These are phyloP conservation scores for Colletotrichum filicis DNA, from an alignment of 2,329 filamentous ascomycete genomes.

Conservation along the genomic window DNA sequence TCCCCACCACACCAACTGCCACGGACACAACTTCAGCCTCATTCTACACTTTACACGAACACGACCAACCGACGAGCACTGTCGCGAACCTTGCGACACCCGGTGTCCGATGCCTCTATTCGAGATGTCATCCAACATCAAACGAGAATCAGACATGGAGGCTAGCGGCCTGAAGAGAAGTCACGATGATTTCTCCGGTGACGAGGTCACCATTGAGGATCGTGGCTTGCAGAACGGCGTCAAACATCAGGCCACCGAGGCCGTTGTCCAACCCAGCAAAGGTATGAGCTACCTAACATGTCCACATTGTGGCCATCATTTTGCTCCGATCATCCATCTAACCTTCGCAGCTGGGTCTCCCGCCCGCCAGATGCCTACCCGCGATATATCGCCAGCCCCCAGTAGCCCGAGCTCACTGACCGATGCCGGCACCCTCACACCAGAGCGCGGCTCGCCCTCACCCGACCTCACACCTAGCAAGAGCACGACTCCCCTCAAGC, in stretches of 20 bases:
- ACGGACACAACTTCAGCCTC: neutral
- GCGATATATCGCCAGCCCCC: conserved; percentile 27
- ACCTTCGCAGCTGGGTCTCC: conserved; percentile 3
- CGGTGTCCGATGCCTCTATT: conserved; percentile 56
- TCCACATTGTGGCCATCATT: neutral
- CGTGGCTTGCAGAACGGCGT: conserved; percentile 25
- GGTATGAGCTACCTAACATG: conserved; percentile 4
- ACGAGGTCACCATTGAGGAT: conserved; percentile 40
- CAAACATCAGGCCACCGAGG: conserved; percentile 29
- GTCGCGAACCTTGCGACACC: conserved; percentile 20
- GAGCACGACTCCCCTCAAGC: neutral
- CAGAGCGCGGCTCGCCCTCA: conserved; percentile 49
- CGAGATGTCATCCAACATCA: conserved; percentile 59
- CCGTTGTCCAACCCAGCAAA: conserved; percentile 16
- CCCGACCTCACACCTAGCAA: conserved; percentile 38
- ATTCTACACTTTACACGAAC: neutral
- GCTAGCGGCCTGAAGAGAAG: conserved; percentile 55
- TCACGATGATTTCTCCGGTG: conserved; percentile 56
- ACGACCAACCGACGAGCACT: neutral
- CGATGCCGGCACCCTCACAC: conserved; percentile 55
- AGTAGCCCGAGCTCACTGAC: conserved; percentile 44
- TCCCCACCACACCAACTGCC: neutral
- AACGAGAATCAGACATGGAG: conserved; percentile 50
- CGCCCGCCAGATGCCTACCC: conserved; percentile 20
- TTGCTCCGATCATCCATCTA: neutral